Evolutionary conservation across 352 stramenopile species (phyloP), one percentile per base, ranked within the genome.

Genomic region (Pythium diclinum): DNA sequence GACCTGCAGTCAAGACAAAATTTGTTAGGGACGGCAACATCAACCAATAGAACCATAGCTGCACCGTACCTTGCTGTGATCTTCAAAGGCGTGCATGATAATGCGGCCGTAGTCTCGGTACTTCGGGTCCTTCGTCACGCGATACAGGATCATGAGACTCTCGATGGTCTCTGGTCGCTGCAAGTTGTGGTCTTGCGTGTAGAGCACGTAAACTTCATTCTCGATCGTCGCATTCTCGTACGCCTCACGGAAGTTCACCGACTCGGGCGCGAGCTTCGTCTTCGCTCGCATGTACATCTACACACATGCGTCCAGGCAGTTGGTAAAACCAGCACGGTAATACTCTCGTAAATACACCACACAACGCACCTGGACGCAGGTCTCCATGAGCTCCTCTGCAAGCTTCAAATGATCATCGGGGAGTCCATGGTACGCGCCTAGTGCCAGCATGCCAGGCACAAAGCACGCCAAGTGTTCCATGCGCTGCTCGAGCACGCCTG

Each of bases 381-480:
- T 88, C 30, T 83, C 71, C 23, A 85, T 77, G 14, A 97, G 70
- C 8, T 88, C 71, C 59, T 89, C 76, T 0, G 89, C 89, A 8
- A 95, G 56, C 10, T 85, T 62, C 3, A 95, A 64, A 52, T 96
- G 80, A 7, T 65, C 71, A 0, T 56, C 42, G 2, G 74, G 75
- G 61, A 89, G 78, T 3, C 85, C 85, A 23, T 92, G 69, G 30
- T 72, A 23, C 5, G 69, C 73, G 10, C 84, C 88, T 10, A 97
- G 75, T 1, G 86, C 82, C 2, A 97, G 65, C 67, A 94, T 78
- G 2, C 88, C 88, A 9, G 91, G 87, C 3, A 96, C 64, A 54
- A 96, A 97, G 65, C 92, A 98, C 4, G 87, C 80, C 47, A 96
- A 73, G 59, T 97, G 92, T 56, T 97, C 86, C 82, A 92, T 93